Evolutionary conservation across 2,329 filamentous ascomycete genomes (phyloP), one percentile per base, ranked within the genome.

Genomic region (Simplicillium sp.): DNA sequence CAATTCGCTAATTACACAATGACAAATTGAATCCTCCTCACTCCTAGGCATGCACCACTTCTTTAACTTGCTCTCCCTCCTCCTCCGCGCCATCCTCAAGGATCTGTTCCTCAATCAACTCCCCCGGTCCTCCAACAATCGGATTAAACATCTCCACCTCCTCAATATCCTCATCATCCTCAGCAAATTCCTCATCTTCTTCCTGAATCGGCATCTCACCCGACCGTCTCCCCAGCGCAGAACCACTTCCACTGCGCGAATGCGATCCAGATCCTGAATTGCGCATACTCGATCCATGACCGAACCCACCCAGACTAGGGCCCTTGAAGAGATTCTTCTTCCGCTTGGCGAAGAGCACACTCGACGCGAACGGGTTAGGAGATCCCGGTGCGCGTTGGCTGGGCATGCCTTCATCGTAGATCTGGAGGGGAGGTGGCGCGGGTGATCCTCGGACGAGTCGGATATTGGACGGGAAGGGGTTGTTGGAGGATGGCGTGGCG

Each of bases 311-410:
- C 25, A 83, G 64, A 60, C 79, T 80, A 0, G 87, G 87, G 0
- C 87, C 87, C 57, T 90, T 90, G 67, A 94, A 92, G 2, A 89
- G 60, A 42, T 79, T 87, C 43, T 84, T 75, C 64, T 90, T 94
- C 43, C 86, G 67, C 56, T 87, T 87, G 2, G 87, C 86, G 54
- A 92, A 94, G 35, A 87, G 67, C 0, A 92, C 72, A 3, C 80
- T 79, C 0, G 73, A 71, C 3, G 66, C 68, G 42, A 77, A 76
- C 1, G 79, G 80, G 17, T 73, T 79, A 1, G 74, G 72, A 5
- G 73, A 78, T 1, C 69, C 67, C 5, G 67, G 68, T 42, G 71
- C 56, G 56, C 72, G 56, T 38, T 29, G 51, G 15, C 55, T 57
- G 16, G 74, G 71, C 62, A 77, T 71, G 13, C 68, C 70, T 53